These are phyloP conservation scores for Backusella australiensis DNA, from an alignment of 192 early-diverging fungal species.

Conservation along the genomic window DNA sequence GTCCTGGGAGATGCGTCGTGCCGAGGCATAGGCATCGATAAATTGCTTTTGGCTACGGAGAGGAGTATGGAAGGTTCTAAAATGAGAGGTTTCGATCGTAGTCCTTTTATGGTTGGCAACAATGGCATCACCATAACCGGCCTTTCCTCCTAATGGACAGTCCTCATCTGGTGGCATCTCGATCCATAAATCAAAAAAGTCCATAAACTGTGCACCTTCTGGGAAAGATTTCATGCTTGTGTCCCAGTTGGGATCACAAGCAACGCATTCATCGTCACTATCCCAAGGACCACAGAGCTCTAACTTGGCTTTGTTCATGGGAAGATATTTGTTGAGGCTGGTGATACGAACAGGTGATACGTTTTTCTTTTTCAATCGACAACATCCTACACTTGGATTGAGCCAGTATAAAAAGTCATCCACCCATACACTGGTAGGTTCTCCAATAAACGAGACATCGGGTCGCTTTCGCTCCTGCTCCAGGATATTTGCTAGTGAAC, in stretches of 20 bases:
- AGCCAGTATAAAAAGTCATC: conserved; percentile 68
- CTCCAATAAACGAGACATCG: conserved; percentile 56
- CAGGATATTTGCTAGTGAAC: conserved; percentile 56
- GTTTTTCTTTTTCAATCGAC: conserved; percentile 36
- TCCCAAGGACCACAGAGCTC: conserved; percentile 52
- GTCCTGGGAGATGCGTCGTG: conserved; percentile 55
- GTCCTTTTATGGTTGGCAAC: conserved; percentile 33
- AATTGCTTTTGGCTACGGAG: conserved; percentile 55
- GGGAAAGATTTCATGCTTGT: conserved; percentile 57
- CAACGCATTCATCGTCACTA: conserved; percentile 43
- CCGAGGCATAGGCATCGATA: conserved; percentile 54
- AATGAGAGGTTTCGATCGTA: conserved; percentile 54
- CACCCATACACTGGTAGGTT: conserved; percentile 60
- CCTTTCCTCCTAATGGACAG: conserved; percentile 63
- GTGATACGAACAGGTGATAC: not conserved
- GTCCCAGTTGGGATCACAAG: conserved; percentile 53
- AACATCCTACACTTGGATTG: conserved; percentile 58
- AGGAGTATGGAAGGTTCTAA: conserved; percentile 60
- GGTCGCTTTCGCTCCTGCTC: conserved; percentile 66
- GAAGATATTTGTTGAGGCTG: not conserved
- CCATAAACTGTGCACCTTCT: conserved; percentile 53
- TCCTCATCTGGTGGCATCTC: conserved; percentile 44
- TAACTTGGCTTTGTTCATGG: not conserved
- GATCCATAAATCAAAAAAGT: conserved; percentile 53
- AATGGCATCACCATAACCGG: conserved; percentile 62